phyloP scores from a whole-genome alignment of 1,284 basidiomycete genomes.

The Pseudozyma sp. region DNA sequence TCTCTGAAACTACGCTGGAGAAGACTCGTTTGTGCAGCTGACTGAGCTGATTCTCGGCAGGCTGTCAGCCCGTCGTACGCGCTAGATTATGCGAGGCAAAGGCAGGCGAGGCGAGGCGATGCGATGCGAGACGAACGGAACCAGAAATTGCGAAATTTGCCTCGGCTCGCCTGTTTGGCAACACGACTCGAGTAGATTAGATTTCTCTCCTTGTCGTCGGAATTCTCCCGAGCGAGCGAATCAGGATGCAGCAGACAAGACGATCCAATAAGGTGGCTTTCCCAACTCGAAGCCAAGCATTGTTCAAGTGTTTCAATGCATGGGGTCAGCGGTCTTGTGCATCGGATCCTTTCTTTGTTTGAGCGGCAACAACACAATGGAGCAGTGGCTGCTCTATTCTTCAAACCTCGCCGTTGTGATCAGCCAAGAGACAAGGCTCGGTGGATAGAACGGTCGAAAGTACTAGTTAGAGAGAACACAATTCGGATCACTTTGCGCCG shows the following conservation, averaged over 20 bases:
- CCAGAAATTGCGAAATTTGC: constrained; percentile 5
- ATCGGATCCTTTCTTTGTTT: not conserved
- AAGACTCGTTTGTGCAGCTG: no score
- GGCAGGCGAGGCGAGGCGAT: no score
- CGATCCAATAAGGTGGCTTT: constrained; percentile 9
- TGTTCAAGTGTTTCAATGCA: not conserved
- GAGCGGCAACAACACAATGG: not conserved
- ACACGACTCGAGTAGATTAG: constrained; percentile 24
- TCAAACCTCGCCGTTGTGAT: not conserved
- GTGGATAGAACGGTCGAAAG: not conserved
- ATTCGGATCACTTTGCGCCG: constrained; percentile 19
- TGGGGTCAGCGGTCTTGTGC: constrained; percentile 15
- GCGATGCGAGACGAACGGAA: no score
- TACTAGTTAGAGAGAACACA: no score
- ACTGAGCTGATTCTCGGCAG: no score
- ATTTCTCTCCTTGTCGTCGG: constrained; percentile 1
- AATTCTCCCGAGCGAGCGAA: constrained; percentile 15
- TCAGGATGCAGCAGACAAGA: constrained; percentile 13
- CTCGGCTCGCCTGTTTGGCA: constrained; percentile 2
- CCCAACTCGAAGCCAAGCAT: constrained; percentile 6
- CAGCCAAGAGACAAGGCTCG: not conserved
- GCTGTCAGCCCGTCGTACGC: no score
- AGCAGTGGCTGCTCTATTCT: not conserved
- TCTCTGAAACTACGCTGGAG: no score
- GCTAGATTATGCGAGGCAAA: no score